Evolutionary conservation across 768 basidiomycete genomes (phyloP).

Genomic region (Termitomyces sp.): DNA sequence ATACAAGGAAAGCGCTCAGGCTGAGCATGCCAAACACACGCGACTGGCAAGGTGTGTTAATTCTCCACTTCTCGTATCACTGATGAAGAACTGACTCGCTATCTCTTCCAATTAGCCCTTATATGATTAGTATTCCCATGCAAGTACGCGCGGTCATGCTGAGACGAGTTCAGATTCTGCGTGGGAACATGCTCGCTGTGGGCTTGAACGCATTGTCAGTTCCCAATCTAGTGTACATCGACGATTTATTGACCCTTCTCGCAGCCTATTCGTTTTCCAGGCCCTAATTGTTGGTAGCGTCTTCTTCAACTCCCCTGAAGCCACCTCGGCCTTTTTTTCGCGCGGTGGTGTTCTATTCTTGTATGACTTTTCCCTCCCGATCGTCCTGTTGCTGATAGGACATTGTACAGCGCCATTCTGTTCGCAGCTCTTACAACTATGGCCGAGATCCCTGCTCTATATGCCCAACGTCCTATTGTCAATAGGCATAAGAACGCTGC

Average conservation of each 20-base stretch:
- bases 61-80: background rate
- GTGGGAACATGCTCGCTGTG: slow-evolving; percentile 35
- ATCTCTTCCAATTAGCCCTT: slow-evolving; percentile 30
- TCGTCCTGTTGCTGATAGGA: slow-evolving; percentile 4
- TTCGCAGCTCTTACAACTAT: slow-evolving; percentile 11
- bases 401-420: slow-evolving; percentile 7
- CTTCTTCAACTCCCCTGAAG: slow-evolving; percentile 53
- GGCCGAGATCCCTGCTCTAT: slow-evolving; percentile 37
- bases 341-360: slow-evolving; percentile 82
- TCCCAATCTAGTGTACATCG: too few relatives aligned
- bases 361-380: slow-evolving; percentile 33
- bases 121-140: slow-evolving; percentile 40
- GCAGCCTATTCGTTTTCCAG: slow-evolving; percentile 51
- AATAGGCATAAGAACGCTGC: slow-evolving; percentile 54
- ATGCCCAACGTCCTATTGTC: slow-evolving; percentile 57
- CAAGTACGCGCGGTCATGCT: slow-evolving; percentile 44
- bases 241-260: background rate
- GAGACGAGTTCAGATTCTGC: slow-evolving; percentile 41
- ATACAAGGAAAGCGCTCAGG: slow-evolving; percentile 44
- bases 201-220: slow-evolving; percentile 30
- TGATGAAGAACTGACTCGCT: background rate
- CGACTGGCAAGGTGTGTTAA: slow-evolving; percentile 27
- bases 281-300: slow-evolving; percentile 59
- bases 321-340: slow-evolving; percentile 64
- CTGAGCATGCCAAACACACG: too few relatives aligned